Evolutionary conservation across 2,329 filamentous ascomycete species (phyloP).

Genomic region (Neobulgaria alba): DNA sequence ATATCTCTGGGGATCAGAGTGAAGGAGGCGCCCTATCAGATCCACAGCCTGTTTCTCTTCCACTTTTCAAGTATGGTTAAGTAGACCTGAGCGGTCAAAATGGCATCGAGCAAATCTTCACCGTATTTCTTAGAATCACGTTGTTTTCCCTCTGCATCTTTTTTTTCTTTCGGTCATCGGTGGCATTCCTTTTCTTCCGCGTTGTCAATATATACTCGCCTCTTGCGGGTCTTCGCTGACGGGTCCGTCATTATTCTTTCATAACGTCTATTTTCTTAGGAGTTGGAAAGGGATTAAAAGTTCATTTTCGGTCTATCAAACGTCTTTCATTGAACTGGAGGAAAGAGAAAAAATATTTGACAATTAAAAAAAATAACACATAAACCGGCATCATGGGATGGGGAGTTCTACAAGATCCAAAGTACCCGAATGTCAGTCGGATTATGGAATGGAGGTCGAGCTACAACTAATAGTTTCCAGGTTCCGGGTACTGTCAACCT

Average conservation of each 20-base stretch:
- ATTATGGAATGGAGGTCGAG: not conserved
- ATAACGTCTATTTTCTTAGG: constrained; percentile 8
- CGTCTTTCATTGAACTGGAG: constrained; percentile 5
- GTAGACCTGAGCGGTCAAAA: constrained; percentile 3
- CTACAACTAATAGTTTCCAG: constrained; percentile 1
- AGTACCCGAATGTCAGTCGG: constrained; percentile 18
- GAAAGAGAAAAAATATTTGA: not conserved
- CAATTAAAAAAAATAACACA: too few species aligned
- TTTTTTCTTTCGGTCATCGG: constrained; percentile 6
- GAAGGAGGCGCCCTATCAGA: not conserved
- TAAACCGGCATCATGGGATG: constrained; percentile 20
- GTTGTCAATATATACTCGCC: constrained; percentile 3
- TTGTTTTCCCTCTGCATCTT: constrained; percentile 3
- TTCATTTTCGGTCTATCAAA: constrained; percentile 5
- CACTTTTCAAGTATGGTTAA: constrained; percentile 4
- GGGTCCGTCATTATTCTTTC: constrained; percentile 16
- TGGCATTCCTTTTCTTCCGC: not conserved
- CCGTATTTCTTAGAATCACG: constrained; percentile 1
- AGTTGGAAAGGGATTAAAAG: constrained; percentile 7
- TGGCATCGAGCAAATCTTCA: constrained; percentile 2
- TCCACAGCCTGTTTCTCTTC: constrained; percentile 3
- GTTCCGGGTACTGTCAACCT: constrained; percentile 23
- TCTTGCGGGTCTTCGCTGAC: constrained; percentile 18
- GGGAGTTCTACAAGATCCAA: constrained; percentile 24
- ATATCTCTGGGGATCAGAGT: not conserved